Evolutionary conservation across 805 yeast species (phyloP).

Genomic region (Torulaspora microellipsoides): DNA sequence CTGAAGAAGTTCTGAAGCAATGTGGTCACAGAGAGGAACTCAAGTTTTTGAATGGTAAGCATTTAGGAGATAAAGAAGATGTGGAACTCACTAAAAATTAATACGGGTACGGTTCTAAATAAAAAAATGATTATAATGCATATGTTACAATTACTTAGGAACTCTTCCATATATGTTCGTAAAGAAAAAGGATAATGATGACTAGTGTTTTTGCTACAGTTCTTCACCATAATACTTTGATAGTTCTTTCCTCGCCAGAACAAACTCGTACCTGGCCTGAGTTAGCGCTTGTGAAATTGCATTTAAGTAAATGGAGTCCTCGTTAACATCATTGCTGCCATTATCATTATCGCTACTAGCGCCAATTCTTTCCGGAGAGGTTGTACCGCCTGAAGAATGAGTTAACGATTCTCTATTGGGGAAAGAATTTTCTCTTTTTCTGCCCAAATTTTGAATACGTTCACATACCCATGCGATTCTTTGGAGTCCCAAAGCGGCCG

Average conservation of each 20-base stretch:
- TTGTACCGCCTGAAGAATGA: constrained; percentile 2
- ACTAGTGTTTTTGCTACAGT: constrained; percentile 10
- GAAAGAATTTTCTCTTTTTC: constrained; percentile 32
- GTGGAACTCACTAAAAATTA: constrained; percentile 33
- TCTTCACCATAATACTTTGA: constrained; percentile 43
- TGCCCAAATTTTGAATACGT: constrained; percentile 84
- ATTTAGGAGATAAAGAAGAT: constrained; percentile 48
- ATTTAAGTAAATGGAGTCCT: constrained; percentile 40
- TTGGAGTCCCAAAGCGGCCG: constrained; percentile 85
- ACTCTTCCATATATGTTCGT: neutral
- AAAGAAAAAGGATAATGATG: constrained; percentile 1
- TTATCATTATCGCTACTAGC: constrained; percentile 14
- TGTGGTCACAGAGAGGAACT: constrained; percentile 32
- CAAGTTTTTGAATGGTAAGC: constrained; percentile 48
- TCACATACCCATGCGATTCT: constrained; percentile 86
- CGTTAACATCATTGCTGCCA: constrained; percentile 26
- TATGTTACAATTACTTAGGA: constrained; percentile 9
- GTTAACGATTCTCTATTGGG: constrained; percentile 13
- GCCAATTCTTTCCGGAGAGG: constrained; percentile 11
- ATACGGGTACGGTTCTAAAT: too few species aligned
- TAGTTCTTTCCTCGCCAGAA: constrained; percentile 42
- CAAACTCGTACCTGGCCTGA: constrained; percentile 46
- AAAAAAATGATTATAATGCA: constrained; percentile 5
- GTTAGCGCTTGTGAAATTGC: constrained; percentile 44
- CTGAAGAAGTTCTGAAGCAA: constrained; percentile 44